Evolutionary conservation across 495 filamentous ascomycete species (phyloP).

Genomic region (Xylaria bambusicola): DNA sequence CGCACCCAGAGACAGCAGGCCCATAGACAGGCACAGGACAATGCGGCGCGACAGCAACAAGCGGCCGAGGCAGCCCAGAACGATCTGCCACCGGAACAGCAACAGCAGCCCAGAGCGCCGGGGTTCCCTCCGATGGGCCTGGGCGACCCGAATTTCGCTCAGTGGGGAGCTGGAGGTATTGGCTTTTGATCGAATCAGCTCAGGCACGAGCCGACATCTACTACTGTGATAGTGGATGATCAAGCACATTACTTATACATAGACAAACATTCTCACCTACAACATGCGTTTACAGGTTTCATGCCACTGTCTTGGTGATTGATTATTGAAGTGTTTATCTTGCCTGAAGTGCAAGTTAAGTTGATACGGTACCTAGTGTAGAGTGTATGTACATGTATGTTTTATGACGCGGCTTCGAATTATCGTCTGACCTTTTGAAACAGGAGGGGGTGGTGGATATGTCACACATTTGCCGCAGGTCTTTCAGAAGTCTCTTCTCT

Average conservation of each 20-base stretch:
- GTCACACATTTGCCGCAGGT: constrained; percentile 12
- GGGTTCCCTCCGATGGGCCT: constrained; percentile 12
- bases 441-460: neutral
- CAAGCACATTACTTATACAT: too few species aligned
- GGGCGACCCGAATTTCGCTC: constrained; percentile 14
- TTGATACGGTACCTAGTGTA: neutral
- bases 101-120: constrained; percentile 6
- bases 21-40: constrained; percentile 41
- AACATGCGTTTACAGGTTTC: neutral
- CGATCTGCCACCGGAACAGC: neutral
- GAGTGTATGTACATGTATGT: neutral
- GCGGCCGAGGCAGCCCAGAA: constrained; percentile 8
- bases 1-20: constrained; percentile 72
- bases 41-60: constrained; percentile 37
- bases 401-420: neutral
- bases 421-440: neutral
- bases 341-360: neutral
- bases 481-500: neutral
- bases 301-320: neutral
- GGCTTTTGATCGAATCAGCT: neutral
- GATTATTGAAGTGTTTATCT: too few species aligned
- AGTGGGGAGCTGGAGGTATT: constrained; percentile 10
- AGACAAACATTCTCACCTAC: neutral
- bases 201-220: too few species aligned
- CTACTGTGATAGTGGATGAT: too few species aligned